These are phyloP conservation scores for Peronospora destructor DNA, from an alignment of 352 stramenopile genomes.

Conservation along the genomic window DNA sequence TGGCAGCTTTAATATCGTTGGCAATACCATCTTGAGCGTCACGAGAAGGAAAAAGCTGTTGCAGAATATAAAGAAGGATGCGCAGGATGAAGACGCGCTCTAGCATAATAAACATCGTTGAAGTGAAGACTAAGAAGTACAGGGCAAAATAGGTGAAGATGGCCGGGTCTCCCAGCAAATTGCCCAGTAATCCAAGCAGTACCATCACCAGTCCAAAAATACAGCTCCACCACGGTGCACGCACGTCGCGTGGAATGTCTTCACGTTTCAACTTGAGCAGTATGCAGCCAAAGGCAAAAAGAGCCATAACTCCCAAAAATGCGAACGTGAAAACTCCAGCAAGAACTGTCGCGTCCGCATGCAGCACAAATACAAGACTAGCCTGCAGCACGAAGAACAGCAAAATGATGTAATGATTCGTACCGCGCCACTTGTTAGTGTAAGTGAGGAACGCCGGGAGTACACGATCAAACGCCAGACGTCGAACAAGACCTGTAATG, in stretches of 20 bases:
- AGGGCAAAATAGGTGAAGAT: constrained; percentile 81
- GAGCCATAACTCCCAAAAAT: constrained; percentile 87
- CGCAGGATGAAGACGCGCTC: constrained; percentile 72
- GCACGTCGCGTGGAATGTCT: constrained; percentile 82
- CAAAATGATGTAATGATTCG: constrained; percentile 83
- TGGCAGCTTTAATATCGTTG: constrained; percentile 24
- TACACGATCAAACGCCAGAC: constrained; percentile 74
- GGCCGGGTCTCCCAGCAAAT: constrained; percentile 59
- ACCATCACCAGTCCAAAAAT: constrained; percentile 73
- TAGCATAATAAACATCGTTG: constrained; percentile 77
- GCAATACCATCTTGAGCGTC: constrained; percentile 13
- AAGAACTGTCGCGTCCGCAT: constrained; percentile 77
- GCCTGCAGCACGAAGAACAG: constrained; percentile 66
- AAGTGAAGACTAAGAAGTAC: constrained; percentile 64
- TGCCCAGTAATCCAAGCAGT: constrained; percentile 51
- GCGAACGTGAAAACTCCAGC: constrained; percentile 89
- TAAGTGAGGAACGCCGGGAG: constrained; percentile 50
- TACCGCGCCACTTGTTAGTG: constrained; percentile 67
- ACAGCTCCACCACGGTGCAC: constrained; percentile 77
- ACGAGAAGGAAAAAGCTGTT: constrained; percentile 50
- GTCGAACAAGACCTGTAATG: constrained; percentile 77
- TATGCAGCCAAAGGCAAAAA: constrained; percentile 89
- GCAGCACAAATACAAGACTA: constrained; percentile 69
- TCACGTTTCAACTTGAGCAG: constrained; percentile 90
- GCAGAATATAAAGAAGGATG: constrained; percentile 60